phyloP scores from a whole-genome alignment of 108 stramenopile genomes.

The Parietichytrium sp. region DNA sequence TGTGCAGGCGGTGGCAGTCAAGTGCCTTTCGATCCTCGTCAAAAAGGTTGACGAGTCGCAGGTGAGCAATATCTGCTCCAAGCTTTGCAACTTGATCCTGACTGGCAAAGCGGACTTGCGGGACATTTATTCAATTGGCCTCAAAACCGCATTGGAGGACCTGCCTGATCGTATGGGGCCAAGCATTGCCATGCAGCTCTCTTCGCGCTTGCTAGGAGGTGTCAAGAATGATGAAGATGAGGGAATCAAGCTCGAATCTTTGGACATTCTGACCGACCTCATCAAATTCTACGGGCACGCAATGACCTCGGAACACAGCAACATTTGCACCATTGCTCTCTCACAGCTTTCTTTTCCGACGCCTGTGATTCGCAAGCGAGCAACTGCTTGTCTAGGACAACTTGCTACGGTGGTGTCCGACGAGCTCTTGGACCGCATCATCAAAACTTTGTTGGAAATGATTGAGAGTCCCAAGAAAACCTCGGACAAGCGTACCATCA shows the following conservation, averaged over 20 bases:
- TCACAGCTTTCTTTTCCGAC: conserved; percentile 63
- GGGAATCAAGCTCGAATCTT: conserved; percentile 63
- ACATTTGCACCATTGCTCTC: conserved; percentile 73
- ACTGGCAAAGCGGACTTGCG: conserved; percentile 87
- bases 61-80: conserved; percentile 59
- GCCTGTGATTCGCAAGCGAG: conserved; percentile 79
- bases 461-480: conserved; percentile 58
- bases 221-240: conserved; percentile 55
- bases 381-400: conserved; percentile 80
- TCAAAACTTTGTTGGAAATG: conserved; percentile 72
- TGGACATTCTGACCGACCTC: conserved; percentile 86
- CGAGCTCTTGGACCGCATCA: conserved; percentile 69
- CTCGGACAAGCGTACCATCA: conserved; percentile 57
- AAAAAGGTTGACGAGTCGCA: not conserved
- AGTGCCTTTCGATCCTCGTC: conserved; percentile 8
- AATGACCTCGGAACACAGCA: conserved; percentile 67
- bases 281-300: conserved; percentile 80
- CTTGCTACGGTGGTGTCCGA: conserved; percentile 79
- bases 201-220: conserved; percentile 75
- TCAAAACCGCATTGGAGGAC: conserved; percentile 89
- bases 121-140: conserved; percentile 95
- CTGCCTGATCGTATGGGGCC: conserved; percentile 80
- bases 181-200: conserved; percentile 70
- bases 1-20: not conserved
- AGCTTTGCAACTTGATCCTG: conserved; percentile 82